These are phyloP conservation scores for Solanum paucissectum DNA, from an alignment of 257 asterid species.

Conservation along the genomic window DNA sequence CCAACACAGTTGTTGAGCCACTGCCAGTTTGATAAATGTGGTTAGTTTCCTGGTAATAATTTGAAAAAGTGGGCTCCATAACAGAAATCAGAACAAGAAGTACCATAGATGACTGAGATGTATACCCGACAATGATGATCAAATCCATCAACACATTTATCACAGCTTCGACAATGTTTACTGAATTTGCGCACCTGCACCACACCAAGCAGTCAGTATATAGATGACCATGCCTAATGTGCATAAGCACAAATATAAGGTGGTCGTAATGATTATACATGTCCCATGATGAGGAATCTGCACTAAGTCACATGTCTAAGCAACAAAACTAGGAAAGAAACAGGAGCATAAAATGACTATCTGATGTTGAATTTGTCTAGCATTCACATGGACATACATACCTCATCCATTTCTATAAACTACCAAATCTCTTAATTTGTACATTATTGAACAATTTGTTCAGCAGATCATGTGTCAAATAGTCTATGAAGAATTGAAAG, in stretches of 20 bases:
- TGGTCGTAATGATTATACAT: not conserved
- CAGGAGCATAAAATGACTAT: not conserved
- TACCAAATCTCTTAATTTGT: not conserved
- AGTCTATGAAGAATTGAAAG: not conserved
- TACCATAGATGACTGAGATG: constrained; percentile 7
- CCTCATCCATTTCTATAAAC: not conserved
- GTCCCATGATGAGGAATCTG: not conserved
- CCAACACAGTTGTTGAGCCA: constrained; percentile 99
- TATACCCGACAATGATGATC: constrained; percentile 99
- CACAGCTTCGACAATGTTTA: constrained; percentile 99
- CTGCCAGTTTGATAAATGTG: constrained; percentile 30
- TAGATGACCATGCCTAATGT: not conserved
- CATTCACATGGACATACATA: not conserved
- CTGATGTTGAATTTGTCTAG: not conserved
- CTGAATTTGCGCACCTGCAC: constrained; percentile 87
- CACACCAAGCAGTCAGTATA: not conserved
- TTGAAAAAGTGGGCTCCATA: not conserved
- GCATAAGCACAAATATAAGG: not conserved
- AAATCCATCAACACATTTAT: constrained; percentile 98
- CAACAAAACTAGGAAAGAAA: not conserved
- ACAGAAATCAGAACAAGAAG: not conserved
- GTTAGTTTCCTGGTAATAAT: constrained; percentile 20
- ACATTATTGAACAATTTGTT: not conserved
- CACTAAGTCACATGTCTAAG: not conserved
- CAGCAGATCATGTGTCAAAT: not conserved